These are phyloP conservation scores for Cutaneotrichosporon dermatis DNA, from an alignment of 1,284 basidiomycete genomes.

Conservation along the genomic window DNA sequence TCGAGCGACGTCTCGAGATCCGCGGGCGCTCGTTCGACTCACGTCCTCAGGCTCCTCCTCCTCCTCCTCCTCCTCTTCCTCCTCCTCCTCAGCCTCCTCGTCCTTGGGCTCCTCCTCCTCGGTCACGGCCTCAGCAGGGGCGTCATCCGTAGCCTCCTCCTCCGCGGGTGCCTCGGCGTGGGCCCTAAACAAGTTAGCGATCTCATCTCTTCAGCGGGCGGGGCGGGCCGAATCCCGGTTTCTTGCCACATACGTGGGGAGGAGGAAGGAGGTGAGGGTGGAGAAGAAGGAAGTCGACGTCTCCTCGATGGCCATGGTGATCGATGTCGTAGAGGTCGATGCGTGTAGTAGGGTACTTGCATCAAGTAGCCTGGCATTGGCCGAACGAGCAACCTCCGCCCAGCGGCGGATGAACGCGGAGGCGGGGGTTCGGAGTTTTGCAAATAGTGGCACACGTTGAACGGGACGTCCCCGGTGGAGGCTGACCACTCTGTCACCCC, in stretches of 20 bases:
- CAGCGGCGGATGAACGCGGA: too few species aligned
- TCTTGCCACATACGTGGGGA: slow-evolving; percentile 35
- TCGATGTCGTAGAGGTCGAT: not conserved
- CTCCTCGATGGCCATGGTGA: slow-evolving; percentile 22
- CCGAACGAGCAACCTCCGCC: not conserved
- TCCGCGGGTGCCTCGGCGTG: slow-evolving; percentile 48
- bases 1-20: too few species aligned
- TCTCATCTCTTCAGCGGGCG: not conserved
- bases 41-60: slow-evolving; percentile 73
- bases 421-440: too few species aligned
- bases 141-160: slow-evolving; percentile 33
- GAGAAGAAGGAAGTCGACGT: slow-evolving; percentile 33
- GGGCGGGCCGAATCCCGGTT: too few species aligned
- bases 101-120: slow-evolving; percentile 43
- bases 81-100: slow-evolving; percentile 44
- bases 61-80: slow-evolving; percentile 46
- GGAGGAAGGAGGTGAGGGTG: slow-evolving; percentile 32
- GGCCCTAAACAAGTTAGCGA: slow-evolving; percentile 27
- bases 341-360: not conserved
- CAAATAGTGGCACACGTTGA: too few species aligned
- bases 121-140: slow-evolving; percentile 36
- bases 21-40: slow-evolving; percentile 41
- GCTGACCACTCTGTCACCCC: too few species aligned
- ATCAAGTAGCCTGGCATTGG: slow-evolving; percentile 10
- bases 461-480: too few species aligned